Evolutionary conservation across 2,329 filamentous ascomycete genomes (phyloP).

Genomic region (Sporothrix sp.): DNA sequence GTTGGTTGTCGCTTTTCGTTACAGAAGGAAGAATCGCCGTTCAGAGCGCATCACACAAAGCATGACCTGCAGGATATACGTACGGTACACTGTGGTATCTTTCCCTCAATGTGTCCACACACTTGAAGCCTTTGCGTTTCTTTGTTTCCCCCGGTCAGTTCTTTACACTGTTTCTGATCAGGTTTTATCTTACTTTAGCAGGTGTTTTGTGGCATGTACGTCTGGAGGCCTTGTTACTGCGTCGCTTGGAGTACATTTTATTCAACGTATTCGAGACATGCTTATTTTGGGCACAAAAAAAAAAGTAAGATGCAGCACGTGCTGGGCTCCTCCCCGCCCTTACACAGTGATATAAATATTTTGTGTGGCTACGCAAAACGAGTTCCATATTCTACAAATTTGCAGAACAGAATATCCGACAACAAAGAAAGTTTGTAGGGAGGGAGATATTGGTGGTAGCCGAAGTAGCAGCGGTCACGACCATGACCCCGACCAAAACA

Average conservation of each 20-base stretch:
- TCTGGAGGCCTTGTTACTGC: too few species aligned
- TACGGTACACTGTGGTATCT: too few species aligned
- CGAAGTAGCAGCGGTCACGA: neutral
- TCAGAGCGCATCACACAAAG: neutral
- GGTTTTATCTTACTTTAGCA: too few species aligned
- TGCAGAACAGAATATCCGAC: neutral
- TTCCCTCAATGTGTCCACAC: neutral
- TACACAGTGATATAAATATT: too few species aligned
- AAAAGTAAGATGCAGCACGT: too few species aligned
- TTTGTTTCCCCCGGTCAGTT: too few species aligned
- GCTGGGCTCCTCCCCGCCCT: too few species aligned
- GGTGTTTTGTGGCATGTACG: too few species aligned
- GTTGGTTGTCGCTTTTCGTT: neutral
- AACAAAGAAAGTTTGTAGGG: neutral
- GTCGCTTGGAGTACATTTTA: too few species aligned
- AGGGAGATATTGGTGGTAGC: neutral
- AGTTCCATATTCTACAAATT: neutral
- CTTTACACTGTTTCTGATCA: too few species aligned
- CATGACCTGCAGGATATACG: slow-evolving; percentile 1
- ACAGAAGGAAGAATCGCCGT: neutral
- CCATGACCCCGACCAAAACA: neutral
- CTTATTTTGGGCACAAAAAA: too few species aligned
- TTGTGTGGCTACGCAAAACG: neutral
- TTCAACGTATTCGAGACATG: too few species aligned
- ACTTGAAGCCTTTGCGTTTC: neutral